These are phyloP conservation scores for Plasmodium ovale DNA, from an alignment of 169 alveolate species.

Conservation along the genomic window DNA sequence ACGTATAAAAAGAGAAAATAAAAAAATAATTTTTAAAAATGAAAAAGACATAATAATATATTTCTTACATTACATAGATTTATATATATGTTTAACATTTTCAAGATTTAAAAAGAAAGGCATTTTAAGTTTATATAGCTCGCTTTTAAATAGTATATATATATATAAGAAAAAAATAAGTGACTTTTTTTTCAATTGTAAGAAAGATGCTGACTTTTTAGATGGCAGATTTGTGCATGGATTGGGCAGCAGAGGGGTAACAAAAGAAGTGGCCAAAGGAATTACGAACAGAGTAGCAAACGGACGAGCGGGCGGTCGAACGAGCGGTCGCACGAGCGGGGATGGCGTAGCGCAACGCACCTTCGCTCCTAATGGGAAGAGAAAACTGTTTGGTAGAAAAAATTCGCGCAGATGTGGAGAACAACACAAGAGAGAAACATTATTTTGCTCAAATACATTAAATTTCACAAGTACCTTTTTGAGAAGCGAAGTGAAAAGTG, in stretches of 20 bases:
- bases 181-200: constrained; percentile 27
- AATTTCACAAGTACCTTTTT: background rate
- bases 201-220: too few relatives aligned
- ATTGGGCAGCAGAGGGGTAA: too few relatives aligned
- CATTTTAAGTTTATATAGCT: constrained; percentile 60
- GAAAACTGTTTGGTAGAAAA: background rate
- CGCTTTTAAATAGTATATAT: constrained; percentile 38
- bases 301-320: too few relatives aligned
- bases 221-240: too few relatives aligned
- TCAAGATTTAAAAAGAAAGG: constrained; percentile 49
- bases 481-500: background rate
- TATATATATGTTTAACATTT: constrained; percentile 22
- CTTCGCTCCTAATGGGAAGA: background rate
- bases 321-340: too few relatives aligned
- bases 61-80: constrained; percentile 51
- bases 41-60: constrained; percentile 50
- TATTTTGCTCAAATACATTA: background rate
- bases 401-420: background rate
- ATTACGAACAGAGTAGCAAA: too few relatives aligned
- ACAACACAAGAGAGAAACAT: background rate
- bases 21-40: constrained; percentile 46
- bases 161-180: constrained; percentile 23
- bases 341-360: background rate
- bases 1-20: constrained; percentile 59
- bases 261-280: too few relatives aligned